Percentiles rank a stretch among this genome's conserved stretches.
Conservation (phyloP, 768 basidiomycete genomes). For the Boletus rubropictus region DNA sequence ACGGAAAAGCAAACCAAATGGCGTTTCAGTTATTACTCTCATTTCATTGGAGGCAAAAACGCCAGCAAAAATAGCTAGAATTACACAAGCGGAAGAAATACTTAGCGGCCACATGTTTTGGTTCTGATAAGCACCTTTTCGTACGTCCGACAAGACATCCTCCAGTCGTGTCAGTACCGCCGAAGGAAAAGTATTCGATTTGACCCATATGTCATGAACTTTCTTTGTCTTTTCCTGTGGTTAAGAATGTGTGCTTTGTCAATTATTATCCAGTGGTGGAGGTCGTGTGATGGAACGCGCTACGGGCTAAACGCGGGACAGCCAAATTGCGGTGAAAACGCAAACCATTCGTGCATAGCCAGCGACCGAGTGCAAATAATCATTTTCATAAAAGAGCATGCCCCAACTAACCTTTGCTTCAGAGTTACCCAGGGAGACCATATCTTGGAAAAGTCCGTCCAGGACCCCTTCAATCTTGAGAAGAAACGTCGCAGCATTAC, state of each 20-base stretch:
- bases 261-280: slow-evolving; percentile 32
- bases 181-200: slow-evolving; percentile 82
- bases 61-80: slow-evolving; percentile 49
- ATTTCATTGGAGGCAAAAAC: slow-evolving; percentile 40
- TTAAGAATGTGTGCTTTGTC: slow-evolving; percentile 34
- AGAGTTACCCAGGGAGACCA: slow-evolving; percentile 54
- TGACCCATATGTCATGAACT: slow-evolving; percentile 96
- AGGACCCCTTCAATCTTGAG: slow-evolving; percentile 86
- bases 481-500: slow-evolving; percentile 78
- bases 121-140: slow-evolving; percentile 85
- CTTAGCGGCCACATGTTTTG: slow-evolving; percentile 70
- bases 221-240: slow-evolving; percentile 94
- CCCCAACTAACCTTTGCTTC: slow-evolving; percentile 81
- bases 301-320: slow-evolving; percentile 12
- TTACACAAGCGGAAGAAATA: slow-evolving; percentile 65
- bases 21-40: slow-evolving; percentile 63
- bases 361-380: not conserved
- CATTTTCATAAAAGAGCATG: slow-evolving; percentile 6
- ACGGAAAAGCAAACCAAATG: slow-evolving; percentile 51
- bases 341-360: slow-evolving; percentile 9
- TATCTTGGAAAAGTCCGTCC: slow-evolving; percentile 84
- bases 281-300: slow-evolving; percentile 30
- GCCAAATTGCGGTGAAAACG: slow-evolving; percentile 6
- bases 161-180: slow-evolving; percentile 66
- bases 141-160: slow-evolving; percentile 59